Evolutionary conservation across 1,139 yeast species (phyloP).

Genomic region (Diutina catenulata): DNA sequence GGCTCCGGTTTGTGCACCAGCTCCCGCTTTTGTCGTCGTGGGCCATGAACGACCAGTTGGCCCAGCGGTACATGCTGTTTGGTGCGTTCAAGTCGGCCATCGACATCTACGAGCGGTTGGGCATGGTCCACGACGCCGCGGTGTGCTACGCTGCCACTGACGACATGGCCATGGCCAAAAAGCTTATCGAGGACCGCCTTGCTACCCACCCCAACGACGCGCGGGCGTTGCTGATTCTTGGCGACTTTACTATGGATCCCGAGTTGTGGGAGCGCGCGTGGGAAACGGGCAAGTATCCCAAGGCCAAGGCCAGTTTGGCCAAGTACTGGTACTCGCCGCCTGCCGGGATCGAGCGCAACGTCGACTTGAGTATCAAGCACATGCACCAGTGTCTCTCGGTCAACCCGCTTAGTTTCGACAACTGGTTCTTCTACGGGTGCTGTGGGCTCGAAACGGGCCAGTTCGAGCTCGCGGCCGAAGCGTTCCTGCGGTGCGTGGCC

Average conservation of each 20-base stretch:
- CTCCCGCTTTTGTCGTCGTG: constrained; percentile 77
- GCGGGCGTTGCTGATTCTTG: constrained; percentile 72
- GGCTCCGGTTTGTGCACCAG: constrained; percentile 63
- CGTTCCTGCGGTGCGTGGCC: constrained; percentile 84
- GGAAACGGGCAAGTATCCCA: constrained; percentile 72
- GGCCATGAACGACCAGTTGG: constrained; percentile 72
- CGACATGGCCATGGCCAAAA: constrained; percentile 55
- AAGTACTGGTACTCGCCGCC: constrained; percentile 64
- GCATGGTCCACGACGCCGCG: constrained; percentile 75
- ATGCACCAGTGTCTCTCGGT: constrained; percentile 63
- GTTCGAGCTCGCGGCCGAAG: constrained; percentile 77
- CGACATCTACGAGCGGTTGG: constrained; percentile 75
- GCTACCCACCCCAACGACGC: constrained; percentile 60
- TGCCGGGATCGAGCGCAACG: constrained; percentile 38
- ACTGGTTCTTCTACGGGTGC: constrained; percentile 93
- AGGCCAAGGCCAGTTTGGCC: constrained; percentile 79
- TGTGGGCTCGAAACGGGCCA: constrained; percentile 68
- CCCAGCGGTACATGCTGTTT: constrained; percentile 77
- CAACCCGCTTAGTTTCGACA: constrained; percentile 68
- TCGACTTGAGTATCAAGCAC: constrained; percentile 48
- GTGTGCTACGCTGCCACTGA: constrained; percentile 85
- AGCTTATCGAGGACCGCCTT: constrained; percentile 44
- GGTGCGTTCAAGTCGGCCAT: constrained; percentile 84
- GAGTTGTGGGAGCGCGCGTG: constrained; percentile 75
- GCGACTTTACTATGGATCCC: constrained; percentile 78